Conservation (phyloP, 345 rosid genomes). For the Clausena lansium region DNA sequence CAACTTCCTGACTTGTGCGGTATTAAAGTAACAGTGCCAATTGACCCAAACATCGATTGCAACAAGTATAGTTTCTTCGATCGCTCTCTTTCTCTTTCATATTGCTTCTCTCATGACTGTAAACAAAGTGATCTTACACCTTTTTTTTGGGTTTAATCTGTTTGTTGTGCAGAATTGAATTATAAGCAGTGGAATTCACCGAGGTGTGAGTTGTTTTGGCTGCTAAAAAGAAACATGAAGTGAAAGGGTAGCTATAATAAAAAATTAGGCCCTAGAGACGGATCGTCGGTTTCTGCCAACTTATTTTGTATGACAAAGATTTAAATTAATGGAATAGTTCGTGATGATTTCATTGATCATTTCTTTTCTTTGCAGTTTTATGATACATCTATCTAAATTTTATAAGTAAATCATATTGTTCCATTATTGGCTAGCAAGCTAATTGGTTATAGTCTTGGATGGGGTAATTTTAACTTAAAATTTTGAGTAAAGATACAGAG, state of each 20-base stretch:
- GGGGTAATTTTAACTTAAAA: too few relatives aligned
- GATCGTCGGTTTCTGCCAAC: neutral
- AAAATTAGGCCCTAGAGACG: neutral
- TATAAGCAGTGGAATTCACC: neutral
- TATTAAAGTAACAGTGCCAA: conserved; percentile 17
- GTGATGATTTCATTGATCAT: neutral
- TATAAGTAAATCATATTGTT: too few relatives aligned
- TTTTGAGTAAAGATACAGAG: too few relatives aligned
- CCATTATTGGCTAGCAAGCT: too few relatives aligned
- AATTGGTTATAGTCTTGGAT: too few relatives aligned
- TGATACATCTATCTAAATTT: too few relatives aligned
- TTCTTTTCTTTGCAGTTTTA: neutral
- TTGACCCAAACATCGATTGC: conserved; percentile 28
- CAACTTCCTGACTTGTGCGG: conserved; percentile 20
- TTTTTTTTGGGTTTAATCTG: neutral
- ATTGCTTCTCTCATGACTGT: neutral
- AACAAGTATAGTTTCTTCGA: conserved; percentile 15
- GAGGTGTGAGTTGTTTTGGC: neutral
- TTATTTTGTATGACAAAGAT: neutral
- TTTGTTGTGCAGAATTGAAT: neutral
- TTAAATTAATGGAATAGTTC: neutral
- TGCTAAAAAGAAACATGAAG: neutral
- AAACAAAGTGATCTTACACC: neutral
- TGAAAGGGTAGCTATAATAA: neutral
- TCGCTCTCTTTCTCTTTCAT: neutral